Percentiles rank a stretch among this genome's conserved stretches.
Conservation (phyloP, 2,329 filamentous ascomycete genomes). For the Periconia sp. region DNA sequence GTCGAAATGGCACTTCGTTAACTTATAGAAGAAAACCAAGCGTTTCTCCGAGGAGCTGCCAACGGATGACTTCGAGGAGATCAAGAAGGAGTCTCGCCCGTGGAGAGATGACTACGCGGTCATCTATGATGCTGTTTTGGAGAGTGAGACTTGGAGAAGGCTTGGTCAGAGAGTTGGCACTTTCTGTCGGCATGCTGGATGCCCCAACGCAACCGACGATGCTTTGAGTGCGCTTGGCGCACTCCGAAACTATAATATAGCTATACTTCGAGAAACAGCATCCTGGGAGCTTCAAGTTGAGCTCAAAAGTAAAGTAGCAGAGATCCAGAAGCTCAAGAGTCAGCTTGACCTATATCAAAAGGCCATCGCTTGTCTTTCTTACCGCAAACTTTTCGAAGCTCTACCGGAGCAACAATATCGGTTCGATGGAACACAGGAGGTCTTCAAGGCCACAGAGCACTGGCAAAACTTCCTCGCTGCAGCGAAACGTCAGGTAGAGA, state of each 20-base stretch:
- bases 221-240: not conserved
- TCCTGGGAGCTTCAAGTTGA: not conserved
- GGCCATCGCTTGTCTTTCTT: not conserved
- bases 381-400: not conserved
- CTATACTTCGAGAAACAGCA: not conserved
- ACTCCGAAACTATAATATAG: not conserved
- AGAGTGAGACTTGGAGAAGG: conserved; percentile 1
- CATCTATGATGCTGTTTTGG: not conserved
- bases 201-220: not conserved
- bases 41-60: too few relatives aligned
- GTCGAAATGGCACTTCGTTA: too few relatives aligned
- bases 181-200: not conserved
- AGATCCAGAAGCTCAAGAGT: not conserved
- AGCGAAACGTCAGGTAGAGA: not conserved
- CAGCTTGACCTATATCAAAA: not conserved
- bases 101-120: not conserved
- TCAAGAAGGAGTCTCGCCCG: too few relatives aligned
- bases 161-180: not conserved
- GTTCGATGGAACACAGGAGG: not conserved
- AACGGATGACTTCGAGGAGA: too few relatives aligned
- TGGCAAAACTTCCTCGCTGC: not conserved
- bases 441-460: not conserved
- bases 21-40: too few relatives aligned
- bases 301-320: not conserved
- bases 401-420: not conserved